Evolutionary conservation across 768 basidiomycete genomes (phyloP), one percentile per base, ranked within the genome.

Genomic region (Phlegmacium glaucopus): DNA sequence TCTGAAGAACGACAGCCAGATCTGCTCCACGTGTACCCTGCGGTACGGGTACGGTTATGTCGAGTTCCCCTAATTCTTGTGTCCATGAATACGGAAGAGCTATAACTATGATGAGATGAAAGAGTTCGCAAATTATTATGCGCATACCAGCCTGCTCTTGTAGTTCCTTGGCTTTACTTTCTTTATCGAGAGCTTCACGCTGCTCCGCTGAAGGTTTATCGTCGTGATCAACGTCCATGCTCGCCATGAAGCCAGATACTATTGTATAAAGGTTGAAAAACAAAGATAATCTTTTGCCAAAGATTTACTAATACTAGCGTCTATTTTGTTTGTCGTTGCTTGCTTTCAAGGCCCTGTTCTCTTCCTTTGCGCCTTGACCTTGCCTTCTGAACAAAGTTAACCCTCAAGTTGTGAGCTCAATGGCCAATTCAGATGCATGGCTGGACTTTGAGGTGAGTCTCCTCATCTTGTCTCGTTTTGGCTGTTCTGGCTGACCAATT

Each of bases 61-160:
- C 90, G 16, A 96, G 79, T 45, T 96, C 93, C 11, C 80, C 82
- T 6, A 99, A 76, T 57, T 93, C 83, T 62, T 99, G 96, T 39
- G 69, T 83, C 96, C 96, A 99, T 45, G 67, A 72, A 66, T 95
- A 98, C 5, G 96, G 96, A 52, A 99, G 72, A 13, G 83, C 91
- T 93, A 60, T 53, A 47, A 46, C 44, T 55, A 54, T 54, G 42
- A 47, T 48, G 45, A 50, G 49, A 54, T 49, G 35, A 55, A 42
- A 44, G 26, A 45, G 49, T 51, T 44, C 40, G 37, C 48, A 50
- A 40, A 9, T 41, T 42, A 54, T 49, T 45, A 55, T 51, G 39
- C 43, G 55, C 82, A 54, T 70, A 94, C 94, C 85, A 51, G 84
- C 88, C 69, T 96, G 94, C 66, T 96, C 94, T 38, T 66, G 74